Percentiles rank a stretch among this genome's conserved stretches.
Evolutionary conservation across 768 basidiomycete species (phyloP).

Genomic region (Pisolithus tinctorius): DNA sequence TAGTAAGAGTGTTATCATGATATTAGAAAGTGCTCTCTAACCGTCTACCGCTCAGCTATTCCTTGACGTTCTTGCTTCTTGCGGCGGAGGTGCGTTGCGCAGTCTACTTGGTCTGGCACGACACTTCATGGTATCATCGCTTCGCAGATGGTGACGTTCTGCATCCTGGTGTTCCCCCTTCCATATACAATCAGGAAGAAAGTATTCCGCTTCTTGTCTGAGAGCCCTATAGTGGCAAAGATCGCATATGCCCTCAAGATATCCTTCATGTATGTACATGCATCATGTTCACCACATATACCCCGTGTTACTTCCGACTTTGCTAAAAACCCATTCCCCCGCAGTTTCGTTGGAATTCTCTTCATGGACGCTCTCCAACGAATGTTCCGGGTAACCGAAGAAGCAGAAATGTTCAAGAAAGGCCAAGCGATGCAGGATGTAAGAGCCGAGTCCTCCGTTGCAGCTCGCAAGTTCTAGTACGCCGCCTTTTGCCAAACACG

Average conservation of each 20-base stretch:
- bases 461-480: slow-evolving; percentile 92
- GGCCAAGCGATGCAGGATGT: slow-evolving; percentile 49
- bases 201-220: slow-evolving; percentile 67
- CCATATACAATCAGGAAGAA: slow-evolving; percentile 66
- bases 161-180: slow-evolving; percentile 77
- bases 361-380: slow-evolving; percentile 91
- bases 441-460: slow-evolving; percentile 79
- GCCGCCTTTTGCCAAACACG: slow-evolving; percentile 17
- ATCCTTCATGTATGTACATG: slow-evolving; percentile 66
- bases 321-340: neutral
- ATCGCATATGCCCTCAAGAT: slow-evolving; percentile 90
- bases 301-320: neutral
- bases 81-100: slow-evolving; percentile 52
- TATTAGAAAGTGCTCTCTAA: neutral
- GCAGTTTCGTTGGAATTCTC: slow-evolving; percentile 75
- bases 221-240: slow-evolving; percentile 69
- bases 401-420: slow-evolving; percentile 60
- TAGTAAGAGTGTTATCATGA: slow-evolving; percentile 27
- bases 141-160: slow-evolving; percentile 73
- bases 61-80: slow-evolving; percentile 74
- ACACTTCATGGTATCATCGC: neutral
- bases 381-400: slow-evolving; percentile 77
- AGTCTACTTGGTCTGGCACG: neutral
- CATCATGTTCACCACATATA: slow-evolving; percentile 16
- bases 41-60: slow-evolving; percentile 44